Evolutionary conservation across 2,329 filamentous ascomycete species (phyloP), one percentile per base, ranked within the genome.

Genomic region (Furcasterigmium furcatum): DNA sequence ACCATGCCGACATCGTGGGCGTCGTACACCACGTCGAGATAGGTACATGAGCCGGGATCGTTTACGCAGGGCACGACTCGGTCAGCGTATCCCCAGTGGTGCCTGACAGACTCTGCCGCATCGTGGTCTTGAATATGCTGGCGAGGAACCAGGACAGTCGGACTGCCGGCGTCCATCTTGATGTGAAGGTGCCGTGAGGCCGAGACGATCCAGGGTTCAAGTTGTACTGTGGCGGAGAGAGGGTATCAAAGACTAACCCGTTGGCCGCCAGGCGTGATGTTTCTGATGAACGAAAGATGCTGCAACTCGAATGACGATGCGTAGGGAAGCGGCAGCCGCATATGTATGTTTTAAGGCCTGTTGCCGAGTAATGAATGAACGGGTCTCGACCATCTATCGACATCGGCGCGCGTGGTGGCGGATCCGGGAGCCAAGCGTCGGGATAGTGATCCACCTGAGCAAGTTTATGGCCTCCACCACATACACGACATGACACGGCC

Each of bases 11-110:
- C 44, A 47, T 77, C 75, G 55, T 79, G 76, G 13, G 68, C 60
- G 20, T 51, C 49, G 49, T 79, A 79, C 39, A 79, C 73, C 27
- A 68, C 62, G 47, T 79, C 76, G 41, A 79, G 71, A 54, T 76
- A 76, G 21, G 57, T 67, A 57, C 73, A 76, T 8, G 71, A 70
- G n/a, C 71, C 72, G 12, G 62, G 52, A 46, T 75, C 73, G 55
- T 64, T 72, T 42, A 60, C 66, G 58, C 72, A 76, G 4, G 72
- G 72, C 4, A 75, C 35, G 1, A 67, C 61, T 20, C 72, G 68
- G 51, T 66, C 62, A n/a, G 63, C 64, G 46, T 74, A 76, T 36
- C 72, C 72, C 72, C 72, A 76, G 55, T 76, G 70, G 30, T 61
- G 62, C 45, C 69, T 61, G 13, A 67, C 46, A n/a, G 46, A 43